A percentile compares a stretch with the other conserved stretches of the same genome.
phyloP scores from a whole-genome alignment of 202 grass and related monocot genomes.

The Carex arenaria region DNA sequence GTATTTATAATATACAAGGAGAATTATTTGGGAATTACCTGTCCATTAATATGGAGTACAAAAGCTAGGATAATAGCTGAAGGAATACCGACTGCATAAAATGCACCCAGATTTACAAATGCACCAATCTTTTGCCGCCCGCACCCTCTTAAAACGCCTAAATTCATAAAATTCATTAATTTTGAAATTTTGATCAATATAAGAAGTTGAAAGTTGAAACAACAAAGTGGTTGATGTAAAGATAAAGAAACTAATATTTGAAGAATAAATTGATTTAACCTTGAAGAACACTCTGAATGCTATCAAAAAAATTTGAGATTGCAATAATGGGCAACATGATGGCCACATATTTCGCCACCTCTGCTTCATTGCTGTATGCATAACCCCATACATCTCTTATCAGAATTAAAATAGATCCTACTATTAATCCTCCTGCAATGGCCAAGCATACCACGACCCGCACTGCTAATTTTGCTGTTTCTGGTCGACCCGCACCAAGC shows the following conservation, averaged over 20 bases:
- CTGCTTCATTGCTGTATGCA: constrained; percentile 63
- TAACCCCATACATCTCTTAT: constrained; percentile 55
- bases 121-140: constrained; percentile 87
- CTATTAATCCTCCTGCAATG: constrained; percentile 23
- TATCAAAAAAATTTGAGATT: constrained; percentile 49
- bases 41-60: constrained; percentile 43
- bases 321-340: constrained; percentile 52
- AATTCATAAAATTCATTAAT: background rate
- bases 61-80: constrained; percentile 50
- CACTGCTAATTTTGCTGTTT: constrained; percentile 36
- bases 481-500: constrained; percentile 47
- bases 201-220: background rate
- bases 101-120: constrained; percentile 58
- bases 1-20: background rate
- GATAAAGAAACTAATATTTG: background rate
- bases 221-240: background rate
- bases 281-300: constrained; percentile 66
- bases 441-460: constrained; percentile 37
- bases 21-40: constrained; percentile 20
- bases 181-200: background rate
- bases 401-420: constrained; percentile 35
- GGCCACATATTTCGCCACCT: constrained; percentile 50
- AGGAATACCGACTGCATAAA: constrained; percentile 50
- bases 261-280: constrained; percentile 24
- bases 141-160: constrained; percentile 62